Evolutionary conservation across 2,329 filamentous ascomycete species (phyloP), one percentile per base, ranked within the genome.

Genomic region (Trichoderma polysporum): DNA sequence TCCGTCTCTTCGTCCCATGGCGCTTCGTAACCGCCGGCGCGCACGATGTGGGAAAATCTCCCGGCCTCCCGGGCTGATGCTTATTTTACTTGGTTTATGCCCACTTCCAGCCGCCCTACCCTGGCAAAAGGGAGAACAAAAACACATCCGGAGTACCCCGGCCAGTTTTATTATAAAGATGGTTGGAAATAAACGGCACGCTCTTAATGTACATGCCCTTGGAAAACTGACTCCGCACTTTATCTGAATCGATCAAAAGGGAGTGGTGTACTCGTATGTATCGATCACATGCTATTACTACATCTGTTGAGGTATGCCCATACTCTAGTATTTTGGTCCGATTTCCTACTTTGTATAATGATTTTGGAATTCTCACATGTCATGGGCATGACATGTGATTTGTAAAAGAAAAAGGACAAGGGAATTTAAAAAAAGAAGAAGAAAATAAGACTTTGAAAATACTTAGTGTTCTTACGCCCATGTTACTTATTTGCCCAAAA

Each of bases 21-120:
- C 41, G 2, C 57, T 31, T 37, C 31, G 58, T 52, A 61, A 39
- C 39, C 47, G 45, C 22, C 17, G 22, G 25, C 17, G 45, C 49
- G 25, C 49, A 25, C 49, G 41, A 22, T 10, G 49, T 5, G 49
- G 50, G 50, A 33, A 62, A 52, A 45, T 63, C 49, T 53, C 35
- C 59, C 59, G 47, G 33, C 9, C 15, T 41, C 33, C 33, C n/a
- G 33, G 45, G 47, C 33, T 62, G 59, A 52, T 62, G 59, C 59
- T 62, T 62, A 41, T 62, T 6, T 53, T 31, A 39, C 33, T 22
- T 62, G 59, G 39, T 22, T 39, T 31, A 53, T 50, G 47, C 25
- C 35, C 29, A 7, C 31, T 54, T 17, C 25, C 33, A 10, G 27
- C 19, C 35, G 25, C 35, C 31, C n/a, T n/a, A n/a, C n/a, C n/a